phyloP scores from a whole-genome alignment of 495 filamentous ascomycete species.

The Rhizodiscina lignyota region DNA sequence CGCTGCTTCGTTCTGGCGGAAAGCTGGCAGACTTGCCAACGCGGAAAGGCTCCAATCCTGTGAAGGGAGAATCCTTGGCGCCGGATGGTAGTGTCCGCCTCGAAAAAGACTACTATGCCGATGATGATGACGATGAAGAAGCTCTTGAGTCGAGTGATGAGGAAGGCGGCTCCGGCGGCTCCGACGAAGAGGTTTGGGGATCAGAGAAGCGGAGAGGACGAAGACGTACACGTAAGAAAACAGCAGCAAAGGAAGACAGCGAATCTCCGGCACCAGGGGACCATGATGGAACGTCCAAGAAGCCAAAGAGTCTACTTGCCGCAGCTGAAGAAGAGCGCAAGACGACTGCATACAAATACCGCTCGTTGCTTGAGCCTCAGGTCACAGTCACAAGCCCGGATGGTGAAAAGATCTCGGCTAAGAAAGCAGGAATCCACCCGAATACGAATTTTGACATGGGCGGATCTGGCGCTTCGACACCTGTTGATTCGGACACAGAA shows the following conservation, averaged over 20 bases:
- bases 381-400: constrained; percentile 47
- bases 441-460: constrained; percentile 60
- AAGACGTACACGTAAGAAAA: constrained; percentile 9
- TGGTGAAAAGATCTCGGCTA: constrained; percentile 35
- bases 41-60: constrained; percentile 18
- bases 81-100: constrained; percentile 42
- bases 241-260: constrained; percentile 4
- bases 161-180: constrained; percentile 19
- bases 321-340: constrained; percentile 66
- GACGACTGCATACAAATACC: constrained; percentile 30
- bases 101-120: constrained; percentile 52
- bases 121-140: constrained; percentile 46
- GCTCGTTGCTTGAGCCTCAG: constrained; percentile 44
- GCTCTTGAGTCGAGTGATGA: constrained; percentile 22
- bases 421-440: constrained; percentile 60
- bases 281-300: neutral
- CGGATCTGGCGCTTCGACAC: constrained; percentile 53
- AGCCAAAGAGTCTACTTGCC: constrained; percentile 39
- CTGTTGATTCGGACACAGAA: constrained; percentile 75
- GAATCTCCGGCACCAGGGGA: constrained; percentile 24
- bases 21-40: constrained; percentile 33
- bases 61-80: constrained; percentile 19
- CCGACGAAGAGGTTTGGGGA: constrained; percentile 28
- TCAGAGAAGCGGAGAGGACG: constrained; percentile 27
- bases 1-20: constrained; percentile 36